Evolutionary conservation across 208 protist species (phyloP), one percentile per base, ranked within the genome.

Genomic region (Leishmania turanica): DNA sequence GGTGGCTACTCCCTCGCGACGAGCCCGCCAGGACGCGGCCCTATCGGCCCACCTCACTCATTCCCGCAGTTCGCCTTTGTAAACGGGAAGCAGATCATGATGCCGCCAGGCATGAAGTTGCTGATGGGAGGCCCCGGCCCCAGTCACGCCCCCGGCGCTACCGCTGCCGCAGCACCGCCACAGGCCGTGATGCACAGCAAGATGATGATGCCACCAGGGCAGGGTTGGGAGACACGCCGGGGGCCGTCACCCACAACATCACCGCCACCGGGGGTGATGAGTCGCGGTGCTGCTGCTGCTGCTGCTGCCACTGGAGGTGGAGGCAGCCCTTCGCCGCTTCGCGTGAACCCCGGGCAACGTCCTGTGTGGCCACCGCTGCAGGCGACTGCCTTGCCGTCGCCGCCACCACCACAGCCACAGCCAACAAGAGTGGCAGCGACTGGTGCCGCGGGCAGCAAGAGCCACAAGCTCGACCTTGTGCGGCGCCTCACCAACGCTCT

Each of bases 71-170:
- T 85, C 47, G 66, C 80, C 8, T 49, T 81, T 21, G 49, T 85
- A 37, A 80, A 85, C 24, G 87, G 83, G 9, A 82, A 88, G 53
- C 85, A 85, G 68, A 69, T 88, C 24, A 78, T 88, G 75, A 17
- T 88, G 58, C 84, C 80, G 40, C 84, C 84, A 6, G 84, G 84
- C 15, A 60, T 71, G n/a, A 87, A 70, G 75, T 21, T 76, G 31
- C 65, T 19, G 24, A 11, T 47, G 34, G 74, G 74, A 1, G 1
- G 17, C 31, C 60, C 75, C 27, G 60, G 75, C 54, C 24, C 54
- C 37, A 58, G 31, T 21, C 9, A 2, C 24, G 70, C n/a, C 70
- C 9, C 47, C 31, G 34, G 64, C 40, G 45, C 69, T 73, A 15
- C 56, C 5, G 56, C 73, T 42, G 11, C 53, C 31, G 54, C 8